Conservation (phyloP, 2,329 filamentous ascomycete species). For the Akanthomyces dipterigenus region DNA sequence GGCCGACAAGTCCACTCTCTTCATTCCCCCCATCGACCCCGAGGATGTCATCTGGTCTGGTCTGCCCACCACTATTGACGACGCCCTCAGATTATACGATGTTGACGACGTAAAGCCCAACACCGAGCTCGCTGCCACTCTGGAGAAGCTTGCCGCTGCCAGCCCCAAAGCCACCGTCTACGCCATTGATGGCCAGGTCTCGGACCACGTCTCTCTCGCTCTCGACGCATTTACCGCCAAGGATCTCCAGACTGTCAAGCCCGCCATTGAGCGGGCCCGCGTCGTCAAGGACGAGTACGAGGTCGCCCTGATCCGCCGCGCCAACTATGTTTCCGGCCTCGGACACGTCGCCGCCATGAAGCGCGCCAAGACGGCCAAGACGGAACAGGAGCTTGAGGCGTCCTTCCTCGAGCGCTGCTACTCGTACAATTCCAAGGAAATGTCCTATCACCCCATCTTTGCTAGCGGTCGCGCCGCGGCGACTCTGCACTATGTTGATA, state of each 20-base stretch:
- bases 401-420: constrained; percentile 73
- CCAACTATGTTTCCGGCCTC: constrained; percentile 61
- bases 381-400: constrained; percentile 79
- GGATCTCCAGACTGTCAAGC: constrained; percentile 49
- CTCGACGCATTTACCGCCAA: constrained; percentile 64
- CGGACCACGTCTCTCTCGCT: constrained; percentile 63
- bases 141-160: constrained; percentile 45
- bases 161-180: constrained; percentile 49
- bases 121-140: constrained; percentile 67
- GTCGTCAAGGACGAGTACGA: constrained; percentile 71
- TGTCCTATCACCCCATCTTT: constrained; percentile 83
- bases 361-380: constrained; percentile 55
- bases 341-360: constrained; percentile 60
- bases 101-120: constrained; percentile 71
- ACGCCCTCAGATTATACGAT: constrained; percentile 72
- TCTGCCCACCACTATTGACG: constrained; percentile 67
- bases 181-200: constrained; percentile 73
- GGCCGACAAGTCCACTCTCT: constrained; percentile 69
- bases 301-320: constrained; percentile 64
- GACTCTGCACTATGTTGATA: constrained; percentile 81
- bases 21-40: constrained; percentile 83
- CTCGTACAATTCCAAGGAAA: constrained; percentile 67
- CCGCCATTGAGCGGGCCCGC: constrained; percentile 61
- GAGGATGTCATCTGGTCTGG: constrained; percentile 92
- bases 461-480: constrained; percentile 74